Evolutionary conservation across 2,329 filamentous ascomycete species (phyloP).

Genomic region (Alternaria hordeiaustralica): DNA sequence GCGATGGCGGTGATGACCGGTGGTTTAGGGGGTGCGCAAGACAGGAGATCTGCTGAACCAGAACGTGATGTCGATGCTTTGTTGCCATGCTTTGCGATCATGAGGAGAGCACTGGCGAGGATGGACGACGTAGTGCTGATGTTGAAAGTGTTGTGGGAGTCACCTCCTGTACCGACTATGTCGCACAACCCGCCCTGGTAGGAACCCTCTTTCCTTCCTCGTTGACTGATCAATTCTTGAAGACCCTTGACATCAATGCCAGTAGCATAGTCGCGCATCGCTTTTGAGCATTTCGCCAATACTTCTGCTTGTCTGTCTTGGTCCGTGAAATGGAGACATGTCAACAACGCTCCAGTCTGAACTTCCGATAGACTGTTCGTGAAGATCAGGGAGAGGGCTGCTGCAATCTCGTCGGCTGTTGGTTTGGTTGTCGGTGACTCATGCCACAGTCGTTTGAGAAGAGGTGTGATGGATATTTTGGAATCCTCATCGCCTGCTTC

Average conservation of each 20-base stretch:
- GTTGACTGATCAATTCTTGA: constrained; percentile 64
- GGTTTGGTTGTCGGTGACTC: constrained; percentile 53
- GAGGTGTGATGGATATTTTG: constrained; percentile 67
- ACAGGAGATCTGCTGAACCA: constrained; percentile 90
- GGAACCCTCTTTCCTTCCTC: constrained; percentile 69
- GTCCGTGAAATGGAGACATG: constrained; percentile 88
- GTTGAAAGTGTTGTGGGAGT: constrained; percentile 97
- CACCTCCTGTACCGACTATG: constrained; percentile 96
- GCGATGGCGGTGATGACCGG: constrained; percentile 78
- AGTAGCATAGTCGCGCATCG: constrained; percentile 82
- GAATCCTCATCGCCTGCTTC: constrained; percentile 26
- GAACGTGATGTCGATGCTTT: constrained; percentile 94
- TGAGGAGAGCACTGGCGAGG: constrained; percentile 81
- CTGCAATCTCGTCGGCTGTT: constrained; percentile 80
- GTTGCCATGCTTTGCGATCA: constrained; percentile 95
- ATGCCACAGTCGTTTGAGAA: constrained; percentile 76
- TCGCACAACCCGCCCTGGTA: constrained; percentile 89
- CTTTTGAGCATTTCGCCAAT: constrained; percentile 80
- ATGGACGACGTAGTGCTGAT: constrained; percentile 96
- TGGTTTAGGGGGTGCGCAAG: constrained; percentile 72
- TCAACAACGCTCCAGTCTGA: constrained; percentile 85
- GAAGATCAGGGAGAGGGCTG: constrained; percentile 91
- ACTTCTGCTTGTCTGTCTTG: constrained; percentile 85
- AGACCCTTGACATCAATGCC: constrained; percentile 71
- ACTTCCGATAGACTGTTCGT: constrained; percentile 87